A percentile compares a stretch with the other conserved stretches of the same genome.
Evolutionary conservation across 2,329 filamentous ascomycete genomes (phyloP).

Genomic region (Diaporthe batatas): DNA sequence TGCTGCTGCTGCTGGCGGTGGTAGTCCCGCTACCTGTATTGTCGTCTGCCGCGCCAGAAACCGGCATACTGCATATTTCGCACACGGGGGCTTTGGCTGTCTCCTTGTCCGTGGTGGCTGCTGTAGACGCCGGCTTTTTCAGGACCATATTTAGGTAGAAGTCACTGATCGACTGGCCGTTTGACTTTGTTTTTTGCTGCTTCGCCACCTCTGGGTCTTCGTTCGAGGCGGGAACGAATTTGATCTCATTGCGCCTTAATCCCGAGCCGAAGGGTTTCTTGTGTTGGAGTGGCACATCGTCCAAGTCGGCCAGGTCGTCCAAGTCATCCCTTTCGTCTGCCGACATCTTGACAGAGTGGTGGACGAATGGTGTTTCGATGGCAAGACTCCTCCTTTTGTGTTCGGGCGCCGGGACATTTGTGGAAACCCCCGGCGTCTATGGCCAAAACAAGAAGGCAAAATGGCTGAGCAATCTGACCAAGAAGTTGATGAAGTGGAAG

Average conservation of each 20-base stretch:
- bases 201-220: constrained; percentile 50
- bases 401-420: too few relatives aligned
- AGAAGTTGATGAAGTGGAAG: constrained; percentile 5
- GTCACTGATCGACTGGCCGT: constrained; percentile 61
- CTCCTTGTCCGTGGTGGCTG: constrained; percentile 36
- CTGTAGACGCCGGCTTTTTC: constrained; percentile 51
- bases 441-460: background rate
- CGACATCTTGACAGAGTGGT: constrained; percentile 20
- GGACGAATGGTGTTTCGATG: background rate
- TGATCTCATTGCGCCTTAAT: constrained; percentile 65
- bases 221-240: constrained; percentile 69
- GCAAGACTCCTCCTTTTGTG: too few relatives aligned
- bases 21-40: constrained; percentile 36
- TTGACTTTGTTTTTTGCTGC: constrained; percentile 34
- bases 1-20: constrained; percentile 43
- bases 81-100: constrained; percentile 55
- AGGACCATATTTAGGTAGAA: constrained; percentile 77
- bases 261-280: constrained; percentile 69
- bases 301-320: constrained; percentile 54
- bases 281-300: constrained; percentile 66
- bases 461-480: background rate
- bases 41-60: constrained; percentile 47
- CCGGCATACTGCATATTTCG: constrained; percentile 71
- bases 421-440: background rate
- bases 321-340: constrained; percentile 45